Conservation (phyloP, 495 filamentous ascomycete species). For the Parathielavia appendiculata region DNA sequence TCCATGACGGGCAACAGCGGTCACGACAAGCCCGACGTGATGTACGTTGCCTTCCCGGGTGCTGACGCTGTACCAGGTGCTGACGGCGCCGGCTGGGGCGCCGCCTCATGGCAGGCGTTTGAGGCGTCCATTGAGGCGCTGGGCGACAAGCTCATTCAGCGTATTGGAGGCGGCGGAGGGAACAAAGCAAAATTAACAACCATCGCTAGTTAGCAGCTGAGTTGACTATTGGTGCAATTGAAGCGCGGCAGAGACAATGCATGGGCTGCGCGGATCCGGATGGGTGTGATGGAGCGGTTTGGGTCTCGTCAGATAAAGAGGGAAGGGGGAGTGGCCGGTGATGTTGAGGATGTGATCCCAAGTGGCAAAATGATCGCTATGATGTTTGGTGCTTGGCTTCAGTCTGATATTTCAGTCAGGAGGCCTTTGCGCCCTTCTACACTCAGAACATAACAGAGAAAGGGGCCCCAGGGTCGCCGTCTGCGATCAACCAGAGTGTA, state of each 20-base stretch:
- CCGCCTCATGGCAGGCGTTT: constrained; percentile 40
- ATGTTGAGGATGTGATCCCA: background rate
- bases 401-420: too few relatives aligned
- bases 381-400: too few relatives aligned
- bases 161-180: constrained; percentile 6
- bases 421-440: too few relatives aligned
- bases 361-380: too few relatives aligned
- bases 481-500: too few relatives aligned
- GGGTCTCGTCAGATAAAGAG: constrained; percentile 3
- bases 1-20: constrained; percentile 47
- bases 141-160: constrained; percentile 40
- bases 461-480: too few relatives aligned
- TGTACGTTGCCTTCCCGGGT: constrained; percentile 55
- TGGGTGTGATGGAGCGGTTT: background rate
- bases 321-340: background rate
- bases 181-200: too few relatives aligned
- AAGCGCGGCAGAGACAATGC: background rate
- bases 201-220: constrained; percentile 8
- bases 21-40: constrained; percentile 46
- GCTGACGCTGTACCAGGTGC: constrained; percentile 44
- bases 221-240: constrained; percentile 7
- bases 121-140: constrained; percentile 45
- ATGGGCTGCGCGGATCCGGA: constrained; percentile 9
- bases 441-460: too few relatives aligned
- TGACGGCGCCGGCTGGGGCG: constrained; percentile 47